These are phyloP conservation scores for Leptosphaerulina australis DNA, from an alignment of 2,329 filamentous ascomycete species.

Conservation along the genomic window DNA sequence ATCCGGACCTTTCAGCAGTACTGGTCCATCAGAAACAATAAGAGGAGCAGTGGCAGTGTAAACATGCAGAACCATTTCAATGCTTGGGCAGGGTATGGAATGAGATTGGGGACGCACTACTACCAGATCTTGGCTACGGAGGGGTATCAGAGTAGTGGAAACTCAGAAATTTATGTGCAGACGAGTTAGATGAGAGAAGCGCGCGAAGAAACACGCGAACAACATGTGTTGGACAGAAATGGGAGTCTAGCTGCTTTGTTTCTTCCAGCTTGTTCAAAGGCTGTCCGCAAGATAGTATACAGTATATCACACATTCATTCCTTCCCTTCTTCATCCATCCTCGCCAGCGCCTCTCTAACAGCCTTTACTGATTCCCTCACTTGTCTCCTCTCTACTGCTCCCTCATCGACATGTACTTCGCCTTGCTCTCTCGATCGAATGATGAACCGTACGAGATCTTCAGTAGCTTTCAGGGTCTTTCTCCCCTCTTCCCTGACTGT, in stretches of 20 bases:
- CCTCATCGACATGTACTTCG: slow-evolving; percentile 37
- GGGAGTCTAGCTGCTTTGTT: too few species aligned
- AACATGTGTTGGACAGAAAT: too few species aligned
- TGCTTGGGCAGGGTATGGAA: slow-evolving; percentile 33
- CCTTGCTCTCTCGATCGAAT: slow-evolving; percentile 54
- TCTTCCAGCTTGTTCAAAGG: too few species aligned
- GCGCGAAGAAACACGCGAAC: too few species aligned
- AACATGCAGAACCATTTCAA: slow-evolving; percentile 39
- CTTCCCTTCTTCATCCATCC: slow-evolving; percentile 25
- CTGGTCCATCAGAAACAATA: slow-evolving; percentile 58
- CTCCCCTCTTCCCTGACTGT: slow-evolving; percentile 64
- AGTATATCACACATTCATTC: too few species aligned
- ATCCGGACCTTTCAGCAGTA: slow-evolving; percentile 61
- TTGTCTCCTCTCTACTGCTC: slow-evolving; percentile 47
- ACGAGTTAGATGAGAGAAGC: background rate
- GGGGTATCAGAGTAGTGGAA: slow-evolving; percentile 48
- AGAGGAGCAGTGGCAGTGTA: slow-evolving; percentile 54
- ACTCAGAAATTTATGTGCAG: slow-evolving; percentile 10
- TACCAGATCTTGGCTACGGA: slow-evolving; percentile 55
- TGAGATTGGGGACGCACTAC: slow-evolving; percentile 33
- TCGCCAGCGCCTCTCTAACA: slow-evolving; percentile 56
- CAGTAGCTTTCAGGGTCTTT: slow-evolving; percentile 60
- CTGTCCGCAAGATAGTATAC: too few species aligned
- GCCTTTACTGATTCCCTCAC: slow-evolving; percentile 54
- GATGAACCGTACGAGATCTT: slow-evolving; percentile 56